Percentiles rank a stretch among this genome's conserved stretches.
Conservation (phyloP, 176 grass and related monocot species). For the Stipa capillata region DNA sequence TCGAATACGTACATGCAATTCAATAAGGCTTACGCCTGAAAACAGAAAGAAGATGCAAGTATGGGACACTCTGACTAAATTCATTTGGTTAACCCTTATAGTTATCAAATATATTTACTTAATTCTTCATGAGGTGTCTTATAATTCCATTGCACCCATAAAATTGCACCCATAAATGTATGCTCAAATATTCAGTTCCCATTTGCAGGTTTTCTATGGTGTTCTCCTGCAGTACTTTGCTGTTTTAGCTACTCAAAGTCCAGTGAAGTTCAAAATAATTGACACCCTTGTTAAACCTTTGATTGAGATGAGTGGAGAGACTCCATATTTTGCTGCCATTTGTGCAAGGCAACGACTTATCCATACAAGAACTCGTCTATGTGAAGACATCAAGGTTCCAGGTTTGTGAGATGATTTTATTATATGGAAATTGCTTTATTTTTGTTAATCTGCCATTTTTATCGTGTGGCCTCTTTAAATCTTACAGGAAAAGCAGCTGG, state of each 20-base stretch:
- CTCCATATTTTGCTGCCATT: conserved; percentile 93
- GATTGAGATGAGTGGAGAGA: conserved; percentile 89
- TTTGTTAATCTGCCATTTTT: neutral
- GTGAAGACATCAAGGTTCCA: conserved; percentile 77
- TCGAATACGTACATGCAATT: conserved; percentile 84
- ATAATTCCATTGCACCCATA: neutral
- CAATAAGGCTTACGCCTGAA: conserved; percentile 76
- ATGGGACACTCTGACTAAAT: conserved; percentile 11
- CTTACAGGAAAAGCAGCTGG: conserved; percentile 74
- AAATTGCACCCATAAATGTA: neutral
- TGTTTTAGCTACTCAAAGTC: conserved; percentile 56
- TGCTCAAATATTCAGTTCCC: conserved; percentile 11
- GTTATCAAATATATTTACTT: neutral
- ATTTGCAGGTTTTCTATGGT: conserved; percentile 87
- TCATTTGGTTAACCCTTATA: neutral
- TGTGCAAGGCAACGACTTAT: conserved; percentile 82
- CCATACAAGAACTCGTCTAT: conserved; percentile 49
- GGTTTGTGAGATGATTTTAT: conserved; percentile 39
- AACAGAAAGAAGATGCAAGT: conserved; percentile 97
- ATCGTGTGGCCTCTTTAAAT: conserved; percentile 5
- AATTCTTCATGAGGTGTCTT: neutral
- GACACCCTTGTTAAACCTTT: conserved; percentile 85
- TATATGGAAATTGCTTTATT: conserved; percentile 21
- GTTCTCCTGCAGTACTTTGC: conserved; percentile 93
- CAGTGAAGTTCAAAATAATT: conserved; percentile 69